Percentiles rank a stretch among this genome's conserved stretches.
Evolutionary conservation across 495 filamentous ascomycete genomes (phyloP).

Genomic region (Penicillium cosmopolitanum): DNA sequence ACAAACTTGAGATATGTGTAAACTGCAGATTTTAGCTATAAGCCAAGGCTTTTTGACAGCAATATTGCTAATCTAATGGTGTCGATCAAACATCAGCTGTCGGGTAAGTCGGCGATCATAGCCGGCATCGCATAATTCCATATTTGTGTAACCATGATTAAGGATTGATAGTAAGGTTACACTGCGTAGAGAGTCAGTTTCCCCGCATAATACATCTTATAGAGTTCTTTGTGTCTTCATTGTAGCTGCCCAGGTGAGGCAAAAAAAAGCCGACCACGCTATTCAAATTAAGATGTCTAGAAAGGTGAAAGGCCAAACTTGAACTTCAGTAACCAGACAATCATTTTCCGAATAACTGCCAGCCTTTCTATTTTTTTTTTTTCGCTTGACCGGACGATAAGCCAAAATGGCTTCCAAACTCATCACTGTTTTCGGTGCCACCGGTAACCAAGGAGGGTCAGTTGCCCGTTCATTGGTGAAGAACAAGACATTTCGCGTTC

Average conservation of each 20-base stretch:
- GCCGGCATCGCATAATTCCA: no score
- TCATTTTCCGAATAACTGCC: no score
- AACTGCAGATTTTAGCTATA: not conserved
- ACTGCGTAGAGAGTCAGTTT: not conserved
- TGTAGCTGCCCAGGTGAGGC: not conserved
- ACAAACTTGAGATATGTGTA: not conserved
- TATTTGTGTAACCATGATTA: no score
- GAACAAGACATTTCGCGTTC: slow-evolving; percentile 37
- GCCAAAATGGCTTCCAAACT: slow-evolving; percentile 10
- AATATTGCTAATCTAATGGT: no score
- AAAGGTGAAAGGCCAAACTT: not conserved
- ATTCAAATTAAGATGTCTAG: not conserved
- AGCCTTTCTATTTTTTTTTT: not conserved
- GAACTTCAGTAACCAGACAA: no score
- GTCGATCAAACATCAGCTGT: no score
- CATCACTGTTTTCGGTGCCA: slow-evolving; percentile 29
- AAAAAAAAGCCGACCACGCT: not conserved
- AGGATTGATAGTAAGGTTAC: no score
- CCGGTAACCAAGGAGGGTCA: slow-evolving; percentile 49
- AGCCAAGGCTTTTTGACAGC: not conserved
- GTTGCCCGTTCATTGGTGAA: slow-evolving; percentile 39
- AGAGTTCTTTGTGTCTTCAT: no score
- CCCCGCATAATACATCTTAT: not conserved
- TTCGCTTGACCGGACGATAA: not conserved
- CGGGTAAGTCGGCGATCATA: no score